phyloP scores from a whole-genome alignment of 306 rosid genomes.

The Gynostemma pentaphyllum region DNA sequence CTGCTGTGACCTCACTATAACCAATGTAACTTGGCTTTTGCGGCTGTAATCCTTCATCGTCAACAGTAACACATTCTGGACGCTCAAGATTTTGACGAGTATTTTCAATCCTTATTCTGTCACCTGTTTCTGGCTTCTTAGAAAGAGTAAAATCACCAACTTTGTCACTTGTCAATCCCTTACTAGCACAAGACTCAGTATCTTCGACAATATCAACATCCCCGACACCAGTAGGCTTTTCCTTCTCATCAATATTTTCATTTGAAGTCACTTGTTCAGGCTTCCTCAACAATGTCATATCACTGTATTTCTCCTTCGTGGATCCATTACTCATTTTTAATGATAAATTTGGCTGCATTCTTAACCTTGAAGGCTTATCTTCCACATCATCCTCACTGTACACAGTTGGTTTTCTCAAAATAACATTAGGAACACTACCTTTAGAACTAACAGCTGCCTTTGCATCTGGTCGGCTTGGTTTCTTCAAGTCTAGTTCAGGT shows the following conservation, averaged over 20 bases:
- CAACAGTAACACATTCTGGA: constrained; percentile 13
- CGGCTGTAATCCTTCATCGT: constrained; percentile 44
- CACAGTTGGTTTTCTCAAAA: constrained; percentile 62
- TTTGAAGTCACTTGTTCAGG: constrained; percentile 34
- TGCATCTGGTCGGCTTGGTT: constrained; percentile 24
- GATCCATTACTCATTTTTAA: constrained; percentile 35
- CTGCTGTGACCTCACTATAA: constrained; percentile 24
- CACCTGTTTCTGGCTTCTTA: constrained; percentile 33
- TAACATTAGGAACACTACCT: constrained; percentile 57
- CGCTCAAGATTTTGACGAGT: constrained; percentile 12
- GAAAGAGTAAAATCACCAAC: constrained; percentile 29
- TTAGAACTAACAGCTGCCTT: constrained; percentile 24
- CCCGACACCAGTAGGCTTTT: constrained; percentile 20
- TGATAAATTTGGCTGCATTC: constrained; percentile 59
- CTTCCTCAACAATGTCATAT: constrained; percentile 76
- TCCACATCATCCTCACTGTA: constrained; percentile 36
- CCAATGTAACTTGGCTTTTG: constrained; percentile 23
- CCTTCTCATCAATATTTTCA: constrained; percentile 15
- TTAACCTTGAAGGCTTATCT: constrained; percentile 34
- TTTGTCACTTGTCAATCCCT: constrained; percentile 25
- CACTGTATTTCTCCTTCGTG: constrained; percentile 52
- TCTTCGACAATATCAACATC: constrained; percentile 20
- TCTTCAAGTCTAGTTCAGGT: constrained; percentile 29
- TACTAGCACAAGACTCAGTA: constrained; percentile 17
- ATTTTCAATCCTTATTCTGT: constrained; percentile 9